Conservation (phyloP, 805 yeast genomes). For the Crinitomyces ghanaensis region DNA sequence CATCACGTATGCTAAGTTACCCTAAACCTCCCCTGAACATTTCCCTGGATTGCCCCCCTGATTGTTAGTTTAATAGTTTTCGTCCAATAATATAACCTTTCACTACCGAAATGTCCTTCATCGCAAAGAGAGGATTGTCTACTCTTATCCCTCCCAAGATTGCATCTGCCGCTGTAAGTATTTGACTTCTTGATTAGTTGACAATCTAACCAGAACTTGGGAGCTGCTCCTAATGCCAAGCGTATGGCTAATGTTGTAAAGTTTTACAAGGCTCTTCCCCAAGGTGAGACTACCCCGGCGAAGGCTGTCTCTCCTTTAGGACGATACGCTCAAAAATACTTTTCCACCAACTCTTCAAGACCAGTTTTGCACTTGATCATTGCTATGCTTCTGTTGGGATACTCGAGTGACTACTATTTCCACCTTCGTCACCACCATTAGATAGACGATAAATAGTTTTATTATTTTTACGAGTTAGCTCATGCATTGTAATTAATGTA, state of each 20-base stretch:
- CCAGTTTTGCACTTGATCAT: slow-evolving; percentile 53
- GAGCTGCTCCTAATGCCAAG: slow-evolving; percentile 93
- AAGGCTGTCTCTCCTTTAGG: slow-evolving; percentile 34
- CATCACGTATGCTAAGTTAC: too few species aligned
- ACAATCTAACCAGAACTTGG: slow-evolving; percentile 50
- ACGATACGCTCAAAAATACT: slow-evolving; percentile 15
- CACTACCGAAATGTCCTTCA: slow-evolving; percentile 53
- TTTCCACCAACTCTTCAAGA: slow-evolving; percentile 23
- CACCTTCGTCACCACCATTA: slow-evolving; percentile 37
- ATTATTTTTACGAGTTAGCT: too few species aligned
- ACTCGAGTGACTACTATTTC: slow-evolving; percentile 87
- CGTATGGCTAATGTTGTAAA: slow-evolving; percentile 91
- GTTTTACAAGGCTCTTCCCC: slow-evolving; percentile 93
- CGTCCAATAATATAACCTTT: background rate
- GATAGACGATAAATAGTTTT: too few species aligned
- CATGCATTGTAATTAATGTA: too few species aligned
- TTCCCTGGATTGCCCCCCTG: too few species aligned
- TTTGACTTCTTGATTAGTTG: background rate
- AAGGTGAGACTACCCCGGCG: slow-evolving; percentile 74
- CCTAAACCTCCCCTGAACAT: background rate
- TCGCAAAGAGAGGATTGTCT: slow-evolving; percentile 86
- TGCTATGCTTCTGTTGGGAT: slow-evolving; percentile 63
- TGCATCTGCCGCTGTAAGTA: slow-evolving; percentile 82
- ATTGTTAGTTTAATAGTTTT: too few species aligned
- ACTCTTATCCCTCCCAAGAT: slow-evolving; percentile 98